Conservation (phyloP, 176 grass and related monocot species). For the Eragrostis curvula region DNA sequence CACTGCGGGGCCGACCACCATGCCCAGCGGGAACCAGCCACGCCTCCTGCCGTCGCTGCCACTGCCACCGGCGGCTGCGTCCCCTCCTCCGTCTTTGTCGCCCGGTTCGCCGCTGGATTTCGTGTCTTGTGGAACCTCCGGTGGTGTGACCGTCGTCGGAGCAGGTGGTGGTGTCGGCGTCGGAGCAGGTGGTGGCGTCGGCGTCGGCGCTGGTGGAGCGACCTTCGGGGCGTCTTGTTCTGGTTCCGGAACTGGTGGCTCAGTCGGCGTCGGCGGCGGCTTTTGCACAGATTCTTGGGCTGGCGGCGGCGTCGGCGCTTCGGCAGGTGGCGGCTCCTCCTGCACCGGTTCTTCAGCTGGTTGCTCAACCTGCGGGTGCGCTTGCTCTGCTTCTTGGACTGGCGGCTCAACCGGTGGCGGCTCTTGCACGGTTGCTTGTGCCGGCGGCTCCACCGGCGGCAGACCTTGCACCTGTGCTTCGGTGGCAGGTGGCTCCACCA, state of each 20-base stretch:
- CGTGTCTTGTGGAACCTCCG: background rate
- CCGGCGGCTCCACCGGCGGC: background rate
- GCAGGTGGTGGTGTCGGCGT: background rate
- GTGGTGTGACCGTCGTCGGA: background rate
- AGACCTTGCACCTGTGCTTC: background rate
- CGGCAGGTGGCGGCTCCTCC: too few relatives aligned
- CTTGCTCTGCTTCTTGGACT: background rate
- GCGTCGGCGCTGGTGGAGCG: background rate
- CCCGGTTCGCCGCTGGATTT: background rate
- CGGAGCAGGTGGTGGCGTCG: background rate
- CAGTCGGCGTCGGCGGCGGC: too few relatives aligned
- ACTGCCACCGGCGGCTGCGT: background rate
- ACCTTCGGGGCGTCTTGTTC: background rate
- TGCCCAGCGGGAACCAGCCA: slow-evolving; percentile 1
- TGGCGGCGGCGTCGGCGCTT: too few relatives aligned
- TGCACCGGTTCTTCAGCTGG: too few relatives aligned
- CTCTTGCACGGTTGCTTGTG: background rate
- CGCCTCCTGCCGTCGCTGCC: background rate
- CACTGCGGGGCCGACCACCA: background rate
- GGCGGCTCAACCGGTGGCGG: background rate
- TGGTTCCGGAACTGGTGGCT: background rate
- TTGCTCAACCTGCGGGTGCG: too few relatives aligned
- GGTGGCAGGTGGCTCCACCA: too few relatives aligned
- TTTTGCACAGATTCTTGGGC: background rate
- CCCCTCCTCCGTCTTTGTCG: too few relatives aligned